These are phyloP conservation scores for Andrographis paniculata DNA, from an alignment of 305 asterid species.

Conservation along the genomic window DNA sequence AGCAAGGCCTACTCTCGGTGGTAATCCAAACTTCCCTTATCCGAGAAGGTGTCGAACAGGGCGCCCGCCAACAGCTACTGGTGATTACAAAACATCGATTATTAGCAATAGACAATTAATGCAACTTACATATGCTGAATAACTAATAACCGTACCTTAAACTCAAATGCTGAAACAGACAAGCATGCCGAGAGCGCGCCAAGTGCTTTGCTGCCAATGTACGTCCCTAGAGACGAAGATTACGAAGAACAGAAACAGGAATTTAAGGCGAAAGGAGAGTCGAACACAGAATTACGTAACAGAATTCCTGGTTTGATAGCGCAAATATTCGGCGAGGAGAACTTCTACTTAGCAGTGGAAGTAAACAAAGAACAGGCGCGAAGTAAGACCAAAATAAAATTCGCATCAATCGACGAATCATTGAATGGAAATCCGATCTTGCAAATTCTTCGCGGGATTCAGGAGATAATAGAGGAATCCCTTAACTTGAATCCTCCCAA, in stretches of 20 bases:
- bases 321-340: conserved; percentile 9
- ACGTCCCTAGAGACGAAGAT: conserved; percentile 57
- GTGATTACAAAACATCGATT: not conserved
- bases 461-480: conserved; percentile 28
- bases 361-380: conserved; percentile 17
- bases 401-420: not conserved
- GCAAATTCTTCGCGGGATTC: conserved; percentile 26
- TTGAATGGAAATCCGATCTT: not conserved
- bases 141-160: not conserved
- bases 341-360: conserved; percentile 11
- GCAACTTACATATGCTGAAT: not conserved
- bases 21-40: conserved; percentile 25
- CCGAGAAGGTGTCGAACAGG: not conserved
- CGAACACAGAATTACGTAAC: conserved; percentile 33
- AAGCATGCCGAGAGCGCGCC: too few species aligned
- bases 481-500: conserved; percentile 44
- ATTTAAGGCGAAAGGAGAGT: conserved; percentile 35
- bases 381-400: conserved; percentile 1
- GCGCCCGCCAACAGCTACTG: not conserved
- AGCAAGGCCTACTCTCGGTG: conserved; percentile 29
- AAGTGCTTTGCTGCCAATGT: conserved; percentile 34
- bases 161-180: not conserved
- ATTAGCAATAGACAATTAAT: not conserved
- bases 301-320: conserved; percentile 38
- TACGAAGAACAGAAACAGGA: conserved; percentile 44